Base-by-base conservation (phyloP, 768 basidiomycete species). In the Rhizopogon salebrosus region DNA sequence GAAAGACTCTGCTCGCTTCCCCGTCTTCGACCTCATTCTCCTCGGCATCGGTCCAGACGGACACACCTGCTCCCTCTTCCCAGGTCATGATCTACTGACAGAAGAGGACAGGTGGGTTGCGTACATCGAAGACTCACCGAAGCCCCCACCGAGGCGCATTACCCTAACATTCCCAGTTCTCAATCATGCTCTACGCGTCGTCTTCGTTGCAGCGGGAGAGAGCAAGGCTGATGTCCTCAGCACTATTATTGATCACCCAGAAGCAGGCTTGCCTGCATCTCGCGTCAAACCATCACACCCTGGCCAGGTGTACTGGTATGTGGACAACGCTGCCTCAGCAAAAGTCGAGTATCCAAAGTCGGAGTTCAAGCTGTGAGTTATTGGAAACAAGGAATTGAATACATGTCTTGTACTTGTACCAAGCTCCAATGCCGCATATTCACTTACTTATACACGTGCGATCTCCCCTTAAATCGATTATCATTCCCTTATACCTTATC, bases 21-120 rank as follows among this genome's bases (percentile, higher is more conserved):
- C 97, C 57, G 78, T 97, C 48, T 98, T 99, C 69, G 97, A 99
- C 67, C 83, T 99, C 66, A 89, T 98, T 72, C 83, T 99, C 40
- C 86, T 99, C 48, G 97, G 97, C 45, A 85, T 95, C 80, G 97
- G 97, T 27, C 91, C 90, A 5, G 97, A 98, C 67, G 95, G 95
- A n/a, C 97, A 99, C 76, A 98, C 95, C 38, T 93, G 89, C 56
- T 94, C 91, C 6, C 85, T 99, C 60, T 99, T 99, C 82, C 97
- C 97, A 8, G 89, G 80, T n/a, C 95, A 98, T 65, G 72, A 69
- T 35, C 79, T 98, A 36, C 80, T 99, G 45, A 55, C 72, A n/a
- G 95, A 97, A 72, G 80, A 77, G 46, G 92, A 92, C 68, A 82
- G 91, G 54, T 99, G 97, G 97, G 90, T 99, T 22, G 95, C 95